Percentiles rank a stretch among this genome's conserved stretches.
phyloP scores from a whole-genome alignment of 805 yeast species.

The Jamesozyma hellenica region DNA sequence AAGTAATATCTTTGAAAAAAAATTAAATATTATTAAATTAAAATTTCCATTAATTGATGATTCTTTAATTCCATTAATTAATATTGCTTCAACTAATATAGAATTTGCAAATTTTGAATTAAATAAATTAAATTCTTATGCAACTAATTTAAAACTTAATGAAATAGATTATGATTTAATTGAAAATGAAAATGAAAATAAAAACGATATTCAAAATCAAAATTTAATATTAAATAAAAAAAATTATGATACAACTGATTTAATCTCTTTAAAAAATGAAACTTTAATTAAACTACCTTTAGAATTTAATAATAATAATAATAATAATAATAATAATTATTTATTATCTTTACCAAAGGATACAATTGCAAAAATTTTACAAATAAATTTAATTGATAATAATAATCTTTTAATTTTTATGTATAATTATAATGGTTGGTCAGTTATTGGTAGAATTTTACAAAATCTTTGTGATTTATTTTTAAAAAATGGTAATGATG shows the following conservation, averaged over 20 bases:
- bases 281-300: constrained; percentile 49
- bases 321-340: constrained; percentile 29
- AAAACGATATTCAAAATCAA: neutral
- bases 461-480: constrained; percentile 41
- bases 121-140: constrained; percentile 48
- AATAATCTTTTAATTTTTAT: constrained; percentile 49
- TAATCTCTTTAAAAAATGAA: constrained; percentile 40
- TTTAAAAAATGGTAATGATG: constrained; percentile 28
- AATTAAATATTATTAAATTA: constrained; percentile 43
- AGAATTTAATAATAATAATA: constrained; percentile 37
- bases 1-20: constrained; percentile 27
- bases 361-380: constrained; percentile 60
- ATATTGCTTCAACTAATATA: constrained; percentile 52
- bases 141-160: constrained; percentile 36
- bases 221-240: neutral
- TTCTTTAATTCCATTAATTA: constrained; percentile 48
- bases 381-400: constrained; percentile 3
- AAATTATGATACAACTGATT: constrained; percentile 23
- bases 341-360: constrained; percentile 39
- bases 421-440: constrained; percentile 78
- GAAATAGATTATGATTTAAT: constrained; percentile 34
- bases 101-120: constrained; percentile 59
- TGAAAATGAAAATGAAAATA: constrained; percentile 23
- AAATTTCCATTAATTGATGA: constrained; percentile 56
- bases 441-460: constrained; percentile 65